Base-by-base conservation (phyloP, 148 eudicot species). In the Suaeda aralocaspica region DNA sequence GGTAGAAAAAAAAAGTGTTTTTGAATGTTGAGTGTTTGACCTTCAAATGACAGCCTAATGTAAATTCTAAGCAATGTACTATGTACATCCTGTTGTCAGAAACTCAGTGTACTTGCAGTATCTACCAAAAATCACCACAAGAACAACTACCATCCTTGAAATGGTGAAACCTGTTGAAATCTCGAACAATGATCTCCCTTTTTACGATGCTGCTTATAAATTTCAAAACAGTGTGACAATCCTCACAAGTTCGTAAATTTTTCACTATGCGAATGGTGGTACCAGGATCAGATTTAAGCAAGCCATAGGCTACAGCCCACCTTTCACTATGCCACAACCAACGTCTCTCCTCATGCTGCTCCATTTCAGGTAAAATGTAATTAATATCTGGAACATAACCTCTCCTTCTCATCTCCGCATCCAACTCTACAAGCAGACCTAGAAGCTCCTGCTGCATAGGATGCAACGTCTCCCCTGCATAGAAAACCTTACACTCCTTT, bases 291-390 rank as follows among this genome's bases (percentile, higher is more conserved):
- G 85, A 78, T 59, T 82, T 87, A 19, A 89, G 85, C 82, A 89
- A 74, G 13, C 92, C 92, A 72, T 85, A 89, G 28, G 92, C 92
- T 28, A 87, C 82, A 41, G 96, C 96, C 78, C 84, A 49, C 59
- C 92, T 77, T 77, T 89, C 96, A 74, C 92, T 85, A 68, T 89
- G 96, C 89, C 92, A 87, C 53, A 84, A 79, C 26, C 85, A 79
- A 69, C 79, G 89, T 9, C 77, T 84, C 77, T 84, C 96, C 82
- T 89, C 96, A 30, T 72, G 71, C 50, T 81, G 72, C 46, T 74
- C 88, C 75, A 89, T 73, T 69, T 87, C 96, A 66, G 85, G 96
- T 78, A 87, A 82, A 51, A 87, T 88, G 31, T 30, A 76, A 60
- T 83, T 82, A 36, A 82, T 82, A 52, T 89, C 90, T 13, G 92